Evolutionary conservation across 352 stramenopile species (phyloP).

Genomic region (Phytopythium vexans): DNA sequence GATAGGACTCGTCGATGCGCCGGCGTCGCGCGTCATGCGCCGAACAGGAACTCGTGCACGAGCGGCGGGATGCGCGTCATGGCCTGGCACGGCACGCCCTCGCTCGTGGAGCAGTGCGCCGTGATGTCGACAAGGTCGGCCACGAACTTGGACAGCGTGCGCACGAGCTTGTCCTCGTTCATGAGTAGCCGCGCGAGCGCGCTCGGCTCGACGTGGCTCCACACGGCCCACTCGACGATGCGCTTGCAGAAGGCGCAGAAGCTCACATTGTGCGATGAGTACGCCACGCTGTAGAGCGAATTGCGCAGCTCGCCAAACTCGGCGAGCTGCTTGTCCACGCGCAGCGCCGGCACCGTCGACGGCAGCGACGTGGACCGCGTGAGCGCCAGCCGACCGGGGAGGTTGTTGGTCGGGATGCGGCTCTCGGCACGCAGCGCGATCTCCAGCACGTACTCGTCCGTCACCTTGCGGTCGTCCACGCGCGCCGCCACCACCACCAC

Average conservation of each 20-base stretch:
- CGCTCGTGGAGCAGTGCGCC: slow-evolving; percentile 6
- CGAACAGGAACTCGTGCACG: slow-evolving; percentile 26
- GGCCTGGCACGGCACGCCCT: slow-evolving; percentile 13
- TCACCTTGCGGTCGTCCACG: slow-evolving; percentile 1
- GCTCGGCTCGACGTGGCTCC: slow-evolving; percentile 9
- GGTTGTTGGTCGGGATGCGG: slow-evolving; percentile 6
- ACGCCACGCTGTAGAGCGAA: slow-evolving; percentile 14
- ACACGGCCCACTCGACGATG: slow-evolving; percentile 21
- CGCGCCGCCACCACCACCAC: slow-evolving; percentile 16
- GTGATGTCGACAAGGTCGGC: slow-evolving; percentile 10
- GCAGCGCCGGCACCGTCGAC: slow-evolving; percentile 1
- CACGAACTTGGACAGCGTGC: slow-evolving; percentile 14
- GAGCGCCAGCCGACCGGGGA: neutral
- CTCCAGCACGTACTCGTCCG: slow-evolving; percentile 4
- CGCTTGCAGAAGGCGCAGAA: slow-evolving; percentile 23
- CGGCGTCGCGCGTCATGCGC: neutral
- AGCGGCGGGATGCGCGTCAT: slow-evolving; percentile 20
- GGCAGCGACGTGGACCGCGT: neutral
- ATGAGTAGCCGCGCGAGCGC: slow-evolving; percentile 6
- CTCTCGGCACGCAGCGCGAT: slow-evolving; percentile 3
- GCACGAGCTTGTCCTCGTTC: slow-evolving; percentile 8
- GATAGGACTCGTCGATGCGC: too few relatives aligned
- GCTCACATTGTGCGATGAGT: slow-evolving; percentile 9
- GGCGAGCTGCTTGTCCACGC: slow-evolving; percentile 12
- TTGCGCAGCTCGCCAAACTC: slow-evolving; percentile 18